Base-by-base conservation (phyloP, 164 flowering plant species). In the Nelumbo lutea region DNA sequence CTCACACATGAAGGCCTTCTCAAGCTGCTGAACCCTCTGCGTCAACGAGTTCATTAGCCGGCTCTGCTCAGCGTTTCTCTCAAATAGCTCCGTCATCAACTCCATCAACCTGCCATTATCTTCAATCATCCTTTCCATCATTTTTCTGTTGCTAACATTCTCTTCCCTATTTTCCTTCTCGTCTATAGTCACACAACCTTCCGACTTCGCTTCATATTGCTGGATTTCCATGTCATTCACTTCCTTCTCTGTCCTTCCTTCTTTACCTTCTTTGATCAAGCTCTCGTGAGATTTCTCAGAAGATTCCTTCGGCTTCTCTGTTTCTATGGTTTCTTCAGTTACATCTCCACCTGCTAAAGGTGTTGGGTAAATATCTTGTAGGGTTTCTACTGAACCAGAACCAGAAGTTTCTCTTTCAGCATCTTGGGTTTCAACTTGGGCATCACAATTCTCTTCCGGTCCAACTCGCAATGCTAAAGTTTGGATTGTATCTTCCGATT, bases 1-100 rank as follows among this genome's bases (percentile, higher is more conserved):
- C 55, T 83, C 88, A 50, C 77, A 72, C 72, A 64, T n/a, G 42
- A 73, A 75, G 2, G 81, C 87, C 68, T 68, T 84, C 85, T 90
- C 92, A 47, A 87, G 75, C 73, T 73, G 76, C 77, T 83, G 90
- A 40, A 90, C 89, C 55, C 92, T 75, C 48, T 70, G 78, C 3
- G 88, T 69, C 61, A 90, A 71, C 5, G 83, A 70, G 62, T 61
- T 77, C 38, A 90, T 52, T 75, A 84, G 27, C 69, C 70, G 69
- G 6, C 72, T 80, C 75, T 88, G 89, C 79, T 59, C 1, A 46
- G 65, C 80, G 50, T 84, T 86, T 73, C 70, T 83, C 78, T 83
- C 88, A 9, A 73, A 78, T 46, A 90, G 74, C 68, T 84, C 72
- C 14, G 77, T 68, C 76, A 90, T 79, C 82, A 88, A 0, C 3